Conservation (phyloP, 2,329 filamentous ascomycete species). For the Arthrinium phaeospermum region DNA sequence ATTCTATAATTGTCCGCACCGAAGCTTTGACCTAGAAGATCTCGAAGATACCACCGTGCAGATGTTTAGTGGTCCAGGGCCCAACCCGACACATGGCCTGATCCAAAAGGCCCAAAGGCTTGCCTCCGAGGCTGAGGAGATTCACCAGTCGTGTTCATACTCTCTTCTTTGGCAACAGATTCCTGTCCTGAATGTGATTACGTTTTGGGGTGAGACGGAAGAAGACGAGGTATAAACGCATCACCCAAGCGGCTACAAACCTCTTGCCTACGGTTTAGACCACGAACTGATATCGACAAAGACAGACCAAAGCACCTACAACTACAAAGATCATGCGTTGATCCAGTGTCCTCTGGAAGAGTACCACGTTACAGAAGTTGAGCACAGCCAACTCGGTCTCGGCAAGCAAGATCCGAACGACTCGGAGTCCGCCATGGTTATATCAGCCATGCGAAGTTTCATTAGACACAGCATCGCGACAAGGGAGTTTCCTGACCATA, state of each 20-base stretch:
- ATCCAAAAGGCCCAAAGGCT: neutral
- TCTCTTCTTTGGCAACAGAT: neutral
- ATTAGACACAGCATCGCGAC: neutral
- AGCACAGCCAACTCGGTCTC: neutral
- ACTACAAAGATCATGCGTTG: neutral
- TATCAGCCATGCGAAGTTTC: neutral
- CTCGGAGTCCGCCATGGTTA: neutral
- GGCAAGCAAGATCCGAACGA: neutral
- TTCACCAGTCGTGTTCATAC: neutral
- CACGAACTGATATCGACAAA: neutral
- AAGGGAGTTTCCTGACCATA: neutral
- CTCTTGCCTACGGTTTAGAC: neutral
- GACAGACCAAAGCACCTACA: neutral
- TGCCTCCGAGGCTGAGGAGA: neutral
- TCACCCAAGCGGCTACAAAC: neutral
- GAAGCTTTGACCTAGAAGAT: neutral
- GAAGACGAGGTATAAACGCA: neutral
- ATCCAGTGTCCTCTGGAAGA: neutral
- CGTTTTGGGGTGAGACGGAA: neutral
- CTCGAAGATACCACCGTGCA: neutral
- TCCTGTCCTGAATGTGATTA: neutral
- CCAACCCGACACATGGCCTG: neutral
- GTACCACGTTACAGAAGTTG: neutral
- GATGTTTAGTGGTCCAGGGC: neutral
- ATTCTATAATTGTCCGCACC: neutral